Evolutionary conservation across 2,329 filamentous ascomycete genomes (phyloP).

Genomic region (Decorospora gaudefroyi): DNA sequence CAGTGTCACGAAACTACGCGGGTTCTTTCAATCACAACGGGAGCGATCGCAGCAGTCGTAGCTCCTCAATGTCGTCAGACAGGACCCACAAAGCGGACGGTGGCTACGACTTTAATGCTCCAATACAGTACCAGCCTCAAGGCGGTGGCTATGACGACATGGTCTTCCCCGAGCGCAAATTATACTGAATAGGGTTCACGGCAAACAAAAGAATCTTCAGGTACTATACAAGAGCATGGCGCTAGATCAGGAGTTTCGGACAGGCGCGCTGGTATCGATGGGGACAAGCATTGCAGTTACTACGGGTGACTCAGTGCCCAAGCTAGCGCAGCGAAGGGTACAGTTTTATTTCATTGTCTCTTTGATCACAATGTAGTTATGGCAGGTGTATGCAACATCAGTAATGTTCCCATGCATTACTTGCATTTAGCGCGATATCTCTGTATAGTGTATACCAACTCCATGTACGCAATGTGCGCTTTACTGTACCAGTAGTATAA

Average conservation of each 20-base stretch:
- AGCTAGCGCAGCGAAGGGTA: slow-evolving; percentile 32
- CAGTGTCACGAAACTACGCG: slow-evolving; percentile 29
- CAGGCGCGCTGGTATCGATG: slow-evolving; percentile 6
- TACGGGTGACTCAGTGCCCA: slow-evolving; percentile 16
- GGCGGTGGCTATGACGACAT: slow-evolving; percentile 40
- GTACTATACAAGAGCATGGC: too few relatives aligned
- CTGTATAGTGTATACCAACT: slow-evolving; percentile 6
- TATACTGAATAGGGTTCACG: slow-evolving; percentile 28
- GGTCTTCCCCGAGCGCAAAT: slow-evolving; percentile 44
- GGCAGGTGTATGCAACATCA: slow-evolving; percentile 1
- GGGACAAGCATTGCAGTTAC: slow-evolving; percentile 8
- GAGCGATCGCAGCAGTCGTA: slow-evolving; percentile 44
- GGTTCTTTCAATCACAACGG: slow-evolving; percentile 32
- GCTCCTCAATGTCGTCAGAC: slow-evolving; percentile 44
- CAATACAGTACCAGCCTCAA: slow-evolving; percentile 34
- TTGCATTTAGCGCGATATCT: slow-evolving; percentile 2
- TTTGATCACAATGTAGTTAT: slow-evolving; percentile 3
- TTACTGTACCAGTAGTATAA: slow-evolving; percentile 10
- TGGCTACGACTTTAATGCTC: slow-evolving; percentile 40
- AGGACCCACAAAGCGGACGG: slow-evolving; percentile 28
- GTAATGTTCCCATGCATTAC: slow-evolving; percentile 13
- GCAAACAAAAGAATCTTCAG: too few relatives aligned
- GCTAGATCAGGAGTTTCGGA: slow-evolving; percentile 10
- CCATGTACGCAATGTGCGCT: slow-evolving; percentile 7
- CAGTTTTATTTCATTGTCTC: slow-evolving; percentile 5